phyloP scores from a whole-genome alignment of 345 rosid genomes.

The Moricandia moricandioides region DNA sequence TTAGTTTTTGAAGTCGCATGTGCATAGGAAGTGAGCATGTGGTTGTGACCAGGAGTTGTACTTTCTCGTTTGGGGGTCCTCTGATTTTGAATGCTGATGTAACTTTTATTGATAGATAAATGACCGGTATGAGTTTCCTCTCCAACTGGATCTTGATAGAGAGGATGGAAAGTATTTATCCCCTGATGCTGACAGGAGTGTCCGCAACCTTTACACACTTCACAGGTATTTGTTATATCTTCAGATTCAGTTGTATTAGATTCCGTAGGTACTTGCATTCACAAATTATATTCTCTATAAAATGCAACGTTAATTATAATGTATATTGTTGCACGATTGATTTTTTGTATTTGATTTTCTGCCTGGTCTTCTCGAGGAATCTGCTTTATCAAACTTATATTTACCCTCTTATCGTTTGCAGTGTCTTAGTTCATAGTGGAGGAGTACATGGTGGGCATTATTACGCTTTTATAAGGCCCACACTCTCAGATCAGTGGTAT shows the following conservation, averaged over 20 bases:
- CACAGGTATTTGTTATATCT: constrained; percentile 53
- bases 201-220: constrained; percentile 87
- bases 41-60: constrained; percentile 1
- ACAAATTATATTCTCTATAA: constrained; percentile 6
- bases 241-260: constrained; percentile 7
- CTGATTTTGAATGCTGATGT: constrained; percentile 30
- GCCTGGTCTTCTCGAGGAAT: background rate
- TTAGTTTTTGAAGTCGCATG: constrained; percentile 37
- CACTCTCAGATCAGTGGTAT: constrained; percentile 92
- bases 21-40: constrained; percentile 15
- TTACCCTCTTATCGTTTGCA: constrained; percentile 42
- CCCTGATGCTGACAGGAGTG: constrained; percentile 86
- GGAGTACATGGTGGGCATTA: constrained; percentile 98
- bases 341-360: background rate
- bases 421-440: constrained; percentile 96
- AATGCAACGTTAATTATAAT: background rate
- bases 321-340: background rate
- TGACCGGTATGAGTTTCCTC: constrained; percentile 94
- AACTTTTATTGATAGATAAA: constrained; percentile 62
- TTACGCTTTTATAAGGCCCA: constrained; percentile 94
- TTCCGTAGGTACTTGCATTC: background rate
- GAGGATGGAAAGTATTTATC: constrained; percentile 82
- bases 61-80: constrained; percentile 21
- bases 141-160: constrained; percentile 93
- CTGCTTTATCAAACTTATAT: constrained; percentile 8